These are phyloP conservation scores for Phaeotremella skinneri DNA, from an alignment of 768 basidiomycete genomes.

Conservation along the genomic window DNA sequence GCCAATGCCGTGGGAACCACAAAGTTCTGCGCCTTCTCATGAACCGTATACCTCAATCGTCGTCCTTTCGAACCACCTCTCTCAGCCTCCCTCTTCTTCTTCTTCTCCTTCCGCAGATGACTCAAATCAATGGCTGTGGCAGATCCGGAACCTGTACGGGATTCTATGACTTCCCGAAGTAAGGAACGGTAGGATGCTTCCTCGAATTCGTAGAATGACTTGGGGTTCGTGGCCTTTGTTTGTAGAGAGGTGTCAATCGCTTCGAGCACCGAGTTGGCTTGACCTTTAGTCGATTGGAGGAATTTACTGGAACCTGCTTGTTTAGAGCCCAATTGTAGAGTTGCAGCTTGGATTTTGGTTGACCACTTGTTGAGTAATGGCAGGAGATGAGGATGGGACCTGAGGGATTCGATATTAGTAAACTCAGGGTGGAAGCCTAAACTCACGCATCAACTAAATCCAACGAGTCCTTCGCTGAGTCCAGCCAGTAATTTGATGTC, in stretches of 20 bases:
- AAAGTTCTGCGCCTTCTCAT: conserved; percentile 95
- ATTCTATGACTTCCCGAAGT: conserved; percentile 84
- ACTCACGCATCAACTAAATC: conserved; percentile 41
- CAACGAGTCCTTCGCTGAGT: conserved; percentile 34
- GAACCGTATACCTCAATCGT: conserved; percentile 86
- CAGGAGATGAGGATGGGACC: conserved; percentile 69
- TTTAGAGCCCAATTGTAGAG: conserved; percentile 66
- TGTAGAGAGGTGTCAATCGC: conserved; percentile 71
- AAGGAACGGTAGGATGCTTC: conserved; percentile 75
- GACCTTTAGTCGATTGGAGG: conserved; percentile 53
- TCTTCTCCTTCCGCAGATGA: conserved; percentile 49
- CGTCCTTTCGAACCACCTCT: conserved; percentile 93
- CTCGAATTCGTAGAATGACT: conserved; percentile 36
- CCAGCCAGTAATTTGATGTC: conserved; percentile 40
- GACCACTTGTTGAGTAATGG: conserved; percentile 92
- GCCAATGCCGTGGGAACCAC: conserved; percentile 75
- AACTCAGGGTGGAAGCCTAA: conserved; percentile 30
- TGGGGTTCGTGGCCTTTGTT: background rate
- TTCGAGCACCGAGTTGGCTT: conserved; percentile 58
- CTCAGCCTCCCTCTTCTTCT: conserved; percentile 77
- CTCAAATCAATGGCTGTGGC: conserved; percentile 28
- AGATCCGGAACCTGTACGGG: conserved; percentile 41
- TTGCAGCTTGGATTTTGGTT: conserved; percentile 87
- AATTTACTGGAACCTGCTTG: conserved; percentile 57
- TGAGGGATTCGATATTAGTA: conserved; percentile 23